Evolutionary conservation across 345 rosid species (phyloP).

Genomic region (Kernera saxatilis): DNA sequence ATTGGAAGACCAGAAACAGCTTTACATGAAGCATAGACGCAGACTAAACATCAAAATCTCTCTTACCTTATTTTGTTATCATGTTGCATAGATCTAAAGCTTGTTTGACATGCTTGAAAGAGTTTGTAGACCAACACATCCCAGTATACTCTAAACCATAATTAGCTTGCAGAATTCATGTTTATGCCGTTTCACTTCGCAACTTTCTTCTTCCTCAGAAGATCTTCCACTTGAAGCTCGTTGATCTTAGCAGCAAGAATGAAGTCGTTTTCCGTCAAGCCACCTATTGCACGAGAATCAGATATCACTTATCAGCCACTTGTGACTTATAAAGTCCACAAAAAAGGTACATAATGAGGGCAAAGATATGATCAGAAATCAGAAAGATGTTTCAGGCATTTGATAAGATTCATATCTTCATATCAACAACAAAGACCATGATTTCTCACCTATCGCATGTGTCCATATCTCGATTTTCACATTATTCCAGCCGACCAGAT

Average conservation of each 20-base stretch:
- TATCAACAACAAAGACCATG: background rate
- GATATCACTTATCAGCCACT: background rate
- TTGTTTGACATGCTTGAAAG: background rate
- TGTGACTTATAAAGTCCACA: background rate
- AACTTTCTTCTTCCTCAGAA: conserved; percentile 48
- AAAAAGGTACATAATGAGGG: background rate
- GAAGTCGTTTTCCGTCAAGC: conserved; percentile 86
- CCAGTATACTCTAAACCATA: background rate
- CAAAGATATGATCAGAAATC: background rate
- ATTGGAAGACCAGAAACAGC: background rate
- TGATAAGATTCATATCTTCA: conserved; percentile 7
- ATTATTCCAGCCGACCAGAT: conserved; percentile 97
- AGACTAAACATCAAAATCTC: conserved; percentile 1
- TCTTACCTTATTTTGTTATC: background rate
- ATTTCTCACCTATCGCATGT: conserved; percentile 76
- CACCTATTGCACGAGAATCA: conserved; percentile 43
- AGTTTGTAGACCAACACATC: background rate
- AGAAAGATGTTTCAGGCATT: background rate
- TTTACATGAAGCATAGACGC: background rate
- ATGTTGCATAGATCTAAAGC: background rate
- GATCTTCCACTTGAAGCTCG: conserved; percentile 50
- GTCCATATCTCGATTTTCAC: conserved; percentile 91
- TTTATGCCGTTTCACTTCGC: conserved; percentile 2
- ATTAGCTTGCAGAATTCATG: background rate
- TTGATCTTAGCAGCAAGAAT: conserved; percentile 88